These are phyloP conservation scores for Salix viminalis DNA, from an alignment of 345 rosid genomes.

Conservation along the genomic window DNA sequence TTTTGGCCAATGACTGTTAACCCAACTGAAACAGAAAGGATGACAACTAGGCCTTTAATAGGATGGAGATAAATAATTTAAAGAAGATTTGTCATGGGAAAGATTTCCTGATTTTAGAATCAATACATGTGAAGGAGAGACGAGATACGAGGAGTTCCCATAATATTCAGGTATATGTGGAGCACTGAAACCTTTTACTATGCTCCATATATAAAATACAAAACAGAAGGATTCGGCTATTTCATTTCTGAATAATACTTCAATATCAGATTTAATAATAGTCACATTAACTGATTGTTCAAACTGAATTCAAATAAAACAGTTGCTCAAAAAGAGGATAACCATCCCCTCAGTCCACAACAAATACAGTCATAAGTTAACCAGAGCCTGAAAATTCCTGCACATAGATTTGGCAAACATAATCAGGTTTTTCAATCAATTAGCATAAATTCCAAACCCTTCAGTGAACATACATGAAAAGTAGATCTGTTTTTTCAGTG, in stretches of 20 bases:
- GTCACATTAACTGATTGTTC: neutral
- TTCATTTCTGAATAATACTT: neutral
- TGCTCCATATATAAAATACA: neutral
- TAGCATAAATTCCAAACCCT: neutral
- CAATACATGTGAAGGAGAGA: neutral
- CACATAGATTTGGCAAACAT: neutral
- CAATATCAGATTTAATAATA: neutral
- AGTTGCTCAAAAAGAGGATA: neutral
- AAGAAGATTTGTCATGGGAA: neutral
- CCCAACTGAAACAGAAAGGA: neutral
- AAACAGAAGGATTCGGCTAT: neutral
- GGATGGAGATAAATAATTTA: no score
- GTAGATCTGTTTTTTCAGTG: constrained; percentile 7
- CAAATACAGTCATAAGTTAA: neutral
- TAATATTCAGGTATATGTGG: neutral
- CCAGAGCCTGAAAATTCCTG: neutral
- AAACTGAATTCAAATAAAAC: neutral
- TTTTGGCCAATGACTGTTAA: neutral
- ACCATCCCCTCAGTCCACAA: neutral
- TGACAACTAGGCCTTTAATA: neutral
- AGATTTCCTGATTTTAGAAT: neutral
- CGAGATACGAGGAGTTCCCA: neutral
- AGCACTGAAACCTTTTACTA: neutral
- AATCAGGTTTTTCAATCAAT: neutral
- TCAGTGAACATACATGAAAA: neutral